Evolutionary conservation across 208 protist species (phyloP), one percentile per base, ranked within the genome.

Genomic region (Trypanosoma lewisi): DNA sequence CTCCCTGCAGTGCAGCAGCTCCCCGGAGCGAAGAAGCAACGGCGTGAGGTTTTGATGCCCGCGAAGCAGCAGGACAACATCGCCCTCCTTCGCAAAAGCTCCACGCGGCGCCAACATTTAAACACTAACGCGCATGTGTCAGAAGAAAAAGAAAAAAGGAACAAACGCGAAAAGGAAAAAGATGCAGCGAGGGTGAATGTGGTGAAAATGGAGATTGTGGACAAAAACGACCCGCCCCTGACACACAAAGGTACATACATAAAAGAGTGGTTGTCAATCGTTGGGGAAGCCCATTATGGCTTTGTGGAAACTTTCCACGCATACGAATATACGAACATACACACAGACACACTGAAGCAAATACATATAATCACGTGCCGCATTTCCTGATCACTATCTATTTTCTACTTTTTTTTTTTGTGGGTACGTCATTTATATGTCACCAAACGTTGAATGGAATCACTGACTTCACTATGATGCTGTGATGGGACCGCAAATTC

Each of bases 61-160:
- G 49, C 83, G 84, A 54, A 82, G 83, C 33, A 89, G 58, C 6
- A 95, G 73, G 27, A 91, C 85, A 0, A 89, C 78, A 65, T 95
- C 85, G 31, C 85, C 85, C 27, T 87, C 89, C 37, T 73, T 56
- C 11, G 86, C 89, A 45, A 87, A 39, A 2, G 70, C 69, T 23
- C 79, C 80, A 28, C 82, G 75, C 28, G 75, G 50, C 6, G 73
- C 42, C 19, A 90, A 53, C 83, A 91, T 94, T 45, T 1, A 7
- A 19, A 47, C 1, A 23, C 1, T 14, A 47, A n/a, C 42, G 17
- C 42, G 9, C 42, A 21, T 19, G n/a, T 34, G 21, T 30, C 1
- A 37, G 27, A 59, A 52, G 25, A 49, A 28, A 56, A 45, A 49
- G 25, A 55, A 57, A 42, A 56, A 63, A 23, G 23, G 36, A 51